Conservation (phyloP, 192 early-diverging fungal genomes). For the Umbelopsis vinacea region DNA sequence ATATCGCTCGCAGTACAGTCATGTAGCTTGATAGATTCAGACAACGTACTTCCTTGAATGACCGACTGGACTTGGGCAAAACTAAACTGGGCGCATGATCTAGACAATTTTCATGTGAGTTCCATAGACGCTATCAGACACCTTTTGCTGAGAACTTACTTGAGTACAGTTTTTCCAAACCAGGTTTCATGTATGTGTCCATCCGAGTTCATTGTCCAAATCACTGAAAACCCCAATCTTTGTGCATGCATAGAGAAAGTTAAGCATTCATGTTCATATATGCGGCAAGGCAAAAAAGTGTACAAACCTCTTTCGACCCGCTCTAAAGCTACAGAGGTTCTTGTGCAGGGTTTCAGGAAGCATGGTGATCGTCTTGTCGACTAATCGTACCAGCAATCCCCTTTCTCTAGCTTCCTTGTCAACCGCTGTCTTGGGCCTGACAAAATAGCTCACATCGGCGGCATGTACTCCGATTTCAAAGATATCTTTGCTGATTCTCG, state of each 20-base stretch:
- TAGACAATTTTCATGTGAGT: background rate
- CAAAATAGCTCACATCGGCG: conserved; percentile 96
- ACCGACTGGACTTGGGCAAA: conserved; percentile 15
- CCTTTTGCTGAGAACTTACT: conserved; percentile 39
- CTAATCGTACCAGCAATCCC: conserved; percentile 90
- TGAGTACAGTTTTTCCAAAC: conserved; percentile 88
- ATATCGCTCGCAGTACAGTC: background rate
- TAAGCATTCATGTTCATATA: background rate
- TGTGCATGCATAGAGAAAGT: background rate
- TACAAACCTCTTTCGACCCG: conserved; percentile 69
- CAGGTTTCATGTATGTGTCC: conserved; percentile 75
- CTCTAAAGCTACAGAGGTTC: conserved; percentile 90
- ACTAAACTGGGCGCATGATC: conserved; percentile 18
- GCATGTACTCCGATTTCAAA: conserved; percentile 81
- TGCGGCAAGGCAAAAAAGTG: background rate
- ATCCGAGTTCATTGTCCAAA: conserved; percentile 91
- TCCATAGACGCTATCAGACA: background rate
- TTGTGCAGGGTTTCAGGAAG: conserved; percentile 87
- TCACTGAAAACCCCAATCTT: conserved; percentile 88
- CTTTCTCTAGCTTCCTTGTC: conserved; percentile 89
- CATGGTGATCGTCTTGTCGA: conserved; percentile 95
- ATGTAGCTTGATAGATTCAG: conserved; percentile 9
- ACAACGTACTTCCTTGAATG: background rate
- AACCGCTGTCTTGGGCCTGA: conserved; percentile 86
- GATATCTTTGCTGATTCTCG: conserved; percentile 58